Base-by-base conservation (phyloP, 768 basidiomycete genomes). In the Kockovaella imperatae region DNA sequence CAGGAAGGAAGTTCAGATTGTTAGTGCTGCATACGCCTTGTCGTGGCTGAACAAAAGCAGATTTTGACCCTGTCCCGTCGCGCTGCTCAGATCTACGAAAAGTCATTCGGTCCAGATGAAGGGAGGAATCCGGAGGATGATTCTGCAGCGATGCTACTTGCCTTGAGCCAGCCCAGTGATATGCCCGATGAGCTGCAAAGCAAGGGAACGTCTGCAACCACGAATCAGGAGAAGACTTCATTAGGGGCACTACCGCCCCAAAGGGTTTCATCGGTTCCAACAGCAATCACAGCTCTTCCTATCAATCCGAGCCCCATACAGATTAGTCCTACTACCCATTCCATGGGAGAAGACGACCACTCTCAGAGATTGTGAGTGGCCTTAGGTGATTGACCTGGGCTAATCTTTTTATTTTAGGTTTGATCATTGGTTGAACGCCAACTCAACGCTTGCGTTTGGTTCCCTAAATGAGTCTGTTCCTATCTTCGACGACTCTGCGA, bases 331-430 rank as follows among this genome's bases (percentile, higher is more conserved):
- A n/a, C n/a, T n/a, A n/a, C n/a, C n/a, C n/a, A n/a, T n/a, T 54
- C 36, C 53, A 60, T n/a, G n/a, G n/a, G n/a, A n/a, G 67, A 70
- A 42, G 69, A 70, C 39, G 69, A 70, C 30, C 60, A 66, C 34
- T 68, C 69, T 0, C 69, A 70, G 52, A 49, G 63, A 35, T 45
- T 70, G 59, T 67, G 42, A 50, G 64, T 54, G 11, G 11, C 8
- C 10, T 13, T 18, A 13, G 14, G n/a, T n/a, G 44, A 5, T 28
- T 30, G 39, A 41, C 15, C 17, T 34, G 31, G 42, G 40, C 45
- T 48, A 28, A 48, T 24, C 5, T 18, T 49, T 21, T 42, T 44
- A 30, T n/a, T 20, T 17, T 34, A 66, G 64, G 26, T 56, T 70
- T 5, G 67, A 70, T 45, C 62, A 68, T 44, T 70, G 69, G 69